Base-by-base conservation (phyloP, 2,329 filamentous ascomycete genomes). In the Xylariaceae sp. region DNA sequence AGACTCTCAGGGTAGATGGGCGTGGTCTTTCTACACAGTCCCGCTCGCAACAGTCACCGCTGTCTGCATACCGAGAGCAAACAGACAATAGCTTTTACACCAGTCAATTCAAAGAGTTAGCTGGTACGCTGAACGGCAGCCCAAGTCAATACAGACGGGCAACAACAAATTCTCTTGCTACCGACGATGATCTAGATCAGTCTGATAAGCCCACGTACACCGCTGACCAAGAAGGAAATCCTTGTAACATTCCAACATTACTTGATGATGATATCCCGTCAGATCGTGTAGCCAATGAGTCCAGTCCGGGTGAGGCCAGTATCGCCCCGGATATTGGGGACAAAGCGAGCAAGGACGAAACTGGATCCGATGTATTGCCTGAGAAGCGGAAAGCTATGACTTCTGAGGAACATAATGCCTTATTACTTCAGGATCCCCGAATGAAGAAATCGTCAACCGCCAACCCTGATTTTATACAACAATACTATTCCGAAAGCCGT, bases 401-500 rank as follows among this genome's bases (percentile, higher is more conserved):
- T 0, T 88, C 94, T 0, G 92, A 99, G 70, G 88, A 96, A 67
- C 91, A 97, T 70, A 99, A 97, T 66, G 88, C 89, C 9, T 76
- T 87, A 55, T 77, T 97, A 1, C 77, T 99, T 3, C 83, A 87
- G 2, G 91, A 97, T 65, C 91, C 94, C 2, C 85, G 85, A 32
- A 84, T 96, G 63, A 83, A 89, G 55, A 94, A 95, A 65, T 91
- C 91, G 0, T 95, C 92, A 1, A 91, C 91, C 1, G 88, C 91
- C 8, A 95, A 99, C 61, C 94, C 95, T 0, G 86, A 94, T 34
- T 99, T 99, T 57, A 76, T 99, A 1, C 88, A 92, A 59, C 92
- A 97, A 57, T 99, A 89, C 67, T 99, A 97, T 67, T 88, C 90
- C 4, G 92, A 97, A 71, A 97, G 92, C 57, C 86, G 94, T 21